phyloP scores from a whole-genome alignment of 768 basidiomycete genomes.

The Russula foetens region DNA sequence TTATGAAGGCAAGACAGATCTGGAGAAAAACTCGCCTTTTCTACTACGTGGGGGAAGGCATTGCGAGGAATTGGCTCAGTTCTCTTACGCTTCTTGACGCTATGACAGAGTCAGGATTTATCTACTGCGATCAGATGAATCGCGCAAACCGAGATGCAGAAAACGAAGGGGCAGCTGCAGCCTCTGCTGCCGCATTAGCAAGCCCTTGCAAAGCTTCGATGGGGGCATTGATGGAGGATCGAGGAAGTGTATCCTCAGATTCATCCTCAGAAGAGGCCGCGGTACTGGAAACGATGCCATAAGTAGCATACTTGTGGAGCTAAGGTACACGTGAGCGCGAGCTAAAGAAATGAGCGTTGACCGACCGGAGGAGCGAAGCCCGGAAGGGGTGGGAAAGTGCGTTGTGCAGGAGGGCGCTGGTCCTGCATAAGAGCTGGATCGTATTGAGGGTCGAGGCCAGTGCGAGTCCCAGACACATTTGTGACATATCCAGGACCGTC shows the following conservation, averaged over 20 bases:
- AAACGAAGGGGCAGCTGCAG: conserved; percentile 69
- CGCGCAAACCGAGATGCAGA: conserved; percentile 47
- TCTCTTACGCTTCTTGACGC: conserved; percentile 78
- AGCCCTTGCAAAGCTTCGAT: conserved; percentile 92
- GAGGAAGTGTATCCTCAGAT: conserved; percentile 81
- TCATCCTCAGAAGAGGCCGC: conserved; percentile 86
- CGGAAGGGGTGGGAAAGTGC: conserved; percentile 75
- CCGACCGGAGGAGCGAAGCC: conserved; percentile 86
- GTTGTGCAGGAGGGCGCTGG: conserved; percentile 25
- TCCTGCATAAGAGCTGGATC: conserved; percentile 25
- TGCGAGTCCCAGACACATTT: conserved; percentile 21
- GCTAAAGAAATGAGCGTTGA: conserved; percentile 19
- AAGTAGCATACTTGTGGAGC: conserved; percentile 87
- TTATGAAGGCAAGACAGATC: neutral
- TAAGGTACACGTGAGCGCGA: conserved; percentile 28
- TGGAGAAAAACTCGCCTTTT: conserved; percentile 49
- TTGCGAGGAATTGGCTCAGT: conserved; percentile 78
- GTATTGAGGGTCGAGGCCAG: conserved; percentile 26
- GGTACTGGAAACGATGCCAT: conserved; percentile 81
- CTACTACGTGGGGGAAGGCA: conserved; percentile 83
- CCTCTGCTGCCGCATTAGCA: conserved; percentile 92
- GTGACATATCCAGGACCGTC: conserved; percentile 20
- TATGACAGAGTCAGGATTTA: conserved; percentile 22
- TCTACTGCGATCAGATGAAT: neutral
- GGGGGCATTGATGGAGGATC: conserved; percentile 79